Conservation (phyloP, 352 stramenopile genomes). For the Pythium periplocum region DNA sequence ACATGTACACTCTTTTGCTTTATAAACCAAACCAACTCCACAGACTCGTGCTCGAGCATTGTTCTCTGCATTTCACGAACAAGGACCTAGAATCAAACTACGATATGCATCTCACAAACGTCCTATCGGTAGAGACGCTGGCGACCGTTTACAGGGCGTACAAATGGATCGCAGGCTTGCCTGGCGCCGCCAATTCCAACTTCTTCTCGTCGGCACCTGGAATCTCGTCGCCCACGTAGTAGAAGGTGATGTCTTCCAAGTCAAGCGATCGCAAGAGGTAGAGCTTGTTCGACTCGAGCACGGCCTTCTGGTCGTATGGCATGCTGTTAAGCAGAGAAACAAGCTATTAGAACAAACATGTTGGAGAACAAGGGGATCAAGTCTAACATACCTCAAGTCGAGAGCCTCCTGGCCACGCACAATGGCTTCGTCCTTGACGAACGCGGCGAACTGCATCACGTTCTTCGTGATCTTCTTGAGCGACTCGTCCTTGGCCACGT, state of each 20-base stretch:
- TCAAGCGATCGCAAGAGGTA: slow-evolving; percentile 90
- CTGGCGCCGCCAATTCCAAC: slow-evolving; percentile 72
- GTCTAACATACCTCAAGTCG: slow-evolving; percentile 72
- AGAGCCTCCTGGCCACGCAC: slow-evolving; percentile 91
- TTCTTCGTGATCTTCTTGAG: slow-evolving; percentile 91
- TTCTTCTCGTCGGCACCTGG: slow-evolving; percentile 78
- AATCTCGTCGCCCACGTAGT: slow-evolving; percentile 67
- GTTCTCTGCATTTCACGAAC: too few species aligned
- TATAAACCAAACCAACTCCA: too few species aligned
- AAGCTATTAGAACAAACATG: slow-evolving; percentile 4
- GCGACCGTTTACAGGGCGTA: slow-evolving; percentile 41
- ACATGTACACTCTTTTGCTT: too few species aligned
- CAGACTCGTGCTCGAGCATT: too few species aligned
- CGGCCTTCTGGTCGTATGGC: slow-evolving; percentile 93
- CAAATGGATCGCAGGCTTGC: slow-evolving; percentile 77
- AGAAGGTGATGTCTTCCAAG: slow-evolving; percentile 85
- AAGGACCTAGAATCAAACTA: too few species aligned
- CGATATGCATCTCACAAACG: too few species aligned
- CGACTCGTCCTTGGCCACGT: slow-evolving; percentile 65
- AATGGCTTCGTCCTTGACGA: slow-evolving; percentile 91
- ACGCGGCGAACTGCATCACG: slow-evolving; percentile 96
- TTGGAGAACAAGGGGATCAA: neutral
- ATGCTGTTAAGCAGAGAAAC: slow-evolving; percentile 46
- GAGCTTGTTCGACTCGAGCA: slow-evolving; percentile 88
- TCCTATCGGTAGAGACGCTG: too few species aligned